Percentiles rank a stretch among this genome's conserved stretches.
Evolutionary conservation across 306 rosid genomes (phyloP).

Genomic region (Canavalia ensiformis): DNA sequence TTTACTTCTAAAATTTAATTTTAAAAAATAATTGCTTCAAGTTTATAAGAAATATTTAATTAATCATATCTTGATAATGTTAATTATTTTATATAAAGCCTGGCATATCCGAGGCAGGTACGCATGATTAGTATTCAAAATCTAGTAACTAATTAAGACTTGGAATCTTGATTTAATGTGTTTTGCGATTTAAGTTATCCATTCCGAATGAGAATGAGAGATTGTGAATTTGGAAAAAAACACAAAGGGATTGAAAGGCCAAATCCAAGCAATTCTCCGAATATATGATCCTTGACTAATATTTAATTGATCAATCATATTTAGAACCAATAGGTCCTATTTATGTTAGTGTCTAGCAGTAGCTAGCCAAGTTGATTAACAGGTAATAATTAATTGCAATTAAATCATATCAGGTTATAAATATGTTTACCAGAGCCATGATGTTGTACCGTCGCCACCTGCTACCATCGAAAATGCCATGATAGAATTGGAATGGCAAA

Average conservation of each 20-base stretch:
- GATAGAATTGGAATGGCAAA: slow-evolving; percentile 9
- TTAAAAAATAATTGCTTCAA: no score
- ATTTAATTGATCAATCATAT: neutral
- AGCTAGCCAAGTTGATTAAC: neutral
- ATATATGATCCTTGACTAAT: neutral
- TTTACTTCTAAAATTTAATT: no score
- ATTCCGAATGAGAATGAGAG: neutral
- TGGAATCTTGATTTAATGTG: neutral
- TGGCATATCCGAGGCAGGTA: neutral
- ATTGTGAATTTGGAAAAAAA: neutral
- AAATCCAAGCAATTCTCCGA: neutral
- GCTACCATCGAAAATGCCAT: neutral
- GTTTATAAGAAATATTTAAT: no score
- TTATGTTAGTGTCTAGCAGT: neutral
- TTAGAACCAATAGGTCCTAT: neutral
- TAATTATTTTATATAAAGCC: neutral
- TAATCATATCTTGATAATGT: neutral
- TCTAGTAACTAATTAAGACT: neutral
- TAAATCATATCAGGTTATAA: neutral
- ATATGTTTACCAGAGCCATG: neutral
- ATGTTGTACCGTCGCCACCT: neutral
- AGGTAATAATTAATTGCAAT: neutral
- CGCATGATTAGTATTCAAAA: neutral
- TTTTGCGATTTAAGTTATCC: neutral
- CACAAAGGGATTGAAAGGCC: neutral